Evolutionary conservation across 768 basidiomycete species (phyloP), one percentile per base, ranked within the genome.

Genomic region (Xanthoconium purpureum): DNA sequence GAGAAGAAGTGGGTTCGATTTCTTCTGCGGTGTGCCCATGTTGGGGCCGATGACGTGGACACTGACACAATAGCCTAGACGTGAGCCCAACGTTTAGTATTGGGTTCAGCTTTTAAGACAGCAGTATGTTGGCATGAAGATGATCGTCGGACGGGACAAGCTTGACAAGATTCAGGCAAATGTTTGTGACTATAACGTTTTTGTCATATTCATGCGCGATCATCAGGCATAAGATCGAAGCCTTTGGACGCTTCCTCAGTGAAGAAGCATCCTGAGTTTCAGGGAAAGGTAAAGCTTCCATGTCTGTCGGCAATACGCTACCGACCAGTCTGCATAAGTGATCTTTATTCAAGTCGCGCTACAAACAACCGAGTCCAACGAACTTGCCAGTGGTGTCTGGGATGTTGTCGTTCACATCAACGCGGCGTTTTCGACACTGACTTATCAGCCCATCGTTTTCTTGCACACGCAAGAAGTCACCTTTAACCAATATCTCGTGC

Each of bases 341-440:
- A 85, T 94, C 15, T 81, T 94, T 42, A 90, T 94, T 50, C 93
- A 94, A 73, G 87, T 94, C 5, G 91, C 93, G 0, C 78, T 94
- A 4, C 87, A 89, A 58, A 93, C 91, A 0, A 88, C 89, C 1
- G 82, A 88, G 59, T 81, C 80, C 58, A 89, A 88, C 65, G 89
- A 92, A 62, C 66, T 82, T 2, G 85, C 88, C 1, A 87, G 87
- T 3, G 82, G 82, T 42, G 88, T 91, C 6, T 80, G 87, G 8
- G 89, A 91, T 59, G 64, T 63, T 15, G 87, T 94, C 50, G 82
- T 89, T 1, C 84, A 87, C 33, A 84, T 94, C 73, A 94, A 94
- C 69, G 85, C 88, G 7, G 79, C 84, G 6, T 94, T 89, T 76
- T 90, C 88, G 15, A 89, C 85, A 2, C 77, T 94, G 50, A 93